A percentile compares a stretch with the other conserved stretches of the same genome.
Conservation (phyloP, 345 rosid genomes). For the Citrus reticulata region DNA sequence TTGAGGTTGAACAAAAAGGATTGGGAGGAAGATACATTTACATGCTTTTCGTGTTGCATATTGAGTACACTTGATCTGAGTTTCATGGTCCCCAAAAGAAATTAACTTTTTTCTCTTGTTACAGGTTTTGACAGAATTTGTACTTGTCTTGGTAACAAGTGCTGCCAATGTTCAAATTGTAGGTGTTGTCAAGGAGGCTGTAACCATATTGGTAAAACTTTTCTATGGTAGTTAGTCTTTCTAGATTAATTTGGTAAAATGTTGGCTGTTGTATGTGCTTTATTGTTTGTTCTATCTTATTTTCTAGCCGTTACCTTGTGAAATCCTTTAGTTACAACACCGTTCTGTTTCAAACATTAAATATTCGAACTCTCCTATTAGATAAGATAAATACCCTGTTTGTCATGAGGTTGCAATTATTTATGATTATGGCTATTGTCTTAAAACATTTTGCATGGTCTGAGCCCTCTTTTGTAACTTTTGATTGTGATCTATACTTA, state of each 20-base stretch:
- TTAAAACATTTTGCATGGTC: not conserved
- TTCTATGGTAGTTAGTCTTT: not conserved
- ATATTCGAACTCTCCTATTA: not conserved
- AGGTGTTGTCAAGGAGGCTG: slow-evolving; percentile 97
- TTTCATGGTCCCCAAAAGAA: not conserved
- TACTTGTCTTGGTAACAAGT: slow-evolving; percentile 96
- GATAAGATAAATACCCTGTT: not conserved
- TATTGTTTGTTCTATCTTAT: not conserved
- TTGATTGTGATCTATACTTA: not conserved
- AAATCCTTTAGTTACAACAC: not conserved
- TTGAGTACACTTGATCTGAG: not conserved
- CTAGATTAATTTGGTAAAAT: not conserved
- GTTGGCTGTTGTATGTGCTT: not conserved
- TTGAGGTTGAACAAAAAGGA: not conserved
- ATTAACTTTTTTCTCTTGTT: slow-evolving; percentile 14
- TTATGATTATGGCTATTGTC: not conserved
- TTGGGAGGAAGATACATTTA: not conserved
- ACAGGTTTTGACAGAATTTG: slow-evolving; percentile 88
- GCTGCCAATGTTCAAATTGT: slow-evolving; percentile 98
- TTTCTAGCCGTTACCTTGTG: not conserved
- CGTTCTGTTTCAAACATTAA: not conserved
- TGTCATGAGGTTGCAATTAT: not conserved
- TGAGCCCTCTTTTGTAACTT: not conserved
- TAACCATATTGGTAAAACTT: slow-evolving; percentile 78
- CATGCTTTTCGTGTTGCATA: slow-evolving; percentile 2